These are phyloP conservation scores for Amanita pseudoporphyria DNA, from an alignment of 768 basidiomycete species.

Conservation along the genomic window DNA sequence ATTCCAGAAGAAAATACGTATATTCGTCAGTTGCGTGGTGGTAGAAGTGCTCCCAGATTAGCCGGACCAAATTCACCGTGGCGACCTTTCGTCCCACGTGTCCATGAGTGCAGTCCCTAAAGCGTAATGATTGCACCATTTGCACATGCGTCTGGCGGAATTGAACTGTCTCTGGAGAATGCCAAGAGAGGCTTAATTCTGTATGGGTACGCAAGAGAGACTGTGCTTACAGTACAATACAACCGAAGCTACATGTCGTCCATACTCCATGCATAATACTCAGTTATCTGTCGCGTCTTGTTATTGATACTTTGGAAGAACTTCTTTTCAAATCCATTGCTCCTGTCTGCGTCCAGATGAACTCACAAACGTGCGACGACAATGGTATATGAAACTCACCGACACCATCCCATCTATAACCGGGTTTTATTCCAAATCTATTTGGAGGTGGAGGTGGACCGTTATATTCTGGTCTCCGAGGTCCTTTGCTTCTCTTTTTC, in stretches of 20 bases:
- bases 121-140: too few species aligned
- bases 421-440: constrained; percentile 90
- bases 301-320: constrained; percentile 79
- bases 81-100: too few species aligned
- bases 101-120: too few species aligned
- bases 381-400: constrained; percentile 36
- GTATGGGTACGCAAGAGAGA: not conserved
- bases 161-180: not conserved
- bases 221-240: constrained; percentile 2
- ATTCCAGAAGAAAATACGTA: too few species aligned
- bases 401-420: constrained; percentile 98
- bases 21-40: too few species aligned
- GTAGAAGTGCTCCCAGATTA: too few species aligned
- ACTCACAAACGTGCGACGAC: not conserved
- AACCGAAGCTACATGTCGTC: constrained; percentile 72
- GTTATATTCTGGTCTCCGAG: constrained; percentile 73
- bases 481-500: constrained; percentile 70
- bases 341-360: constrained; percentile 48
- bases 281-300: constrained; percentile 53
- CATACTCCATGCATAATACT: constrained; percentile 79
- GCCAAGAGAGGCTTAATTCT: not conserved
- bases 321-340: constrained; percentile 93
- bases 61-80: too few species aligned
- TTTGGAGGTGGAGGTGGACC: constrained; percentile 91
- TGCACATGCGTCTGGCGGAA: not conserved